A percentile compares a stretch with the other conserved stretches of the same genome.
These are phyloP conservation scores for Coemansia sp. DNA, from an alignment of 192 early-diverging fungal genomes.

Conservation along the genomic window DNA sequence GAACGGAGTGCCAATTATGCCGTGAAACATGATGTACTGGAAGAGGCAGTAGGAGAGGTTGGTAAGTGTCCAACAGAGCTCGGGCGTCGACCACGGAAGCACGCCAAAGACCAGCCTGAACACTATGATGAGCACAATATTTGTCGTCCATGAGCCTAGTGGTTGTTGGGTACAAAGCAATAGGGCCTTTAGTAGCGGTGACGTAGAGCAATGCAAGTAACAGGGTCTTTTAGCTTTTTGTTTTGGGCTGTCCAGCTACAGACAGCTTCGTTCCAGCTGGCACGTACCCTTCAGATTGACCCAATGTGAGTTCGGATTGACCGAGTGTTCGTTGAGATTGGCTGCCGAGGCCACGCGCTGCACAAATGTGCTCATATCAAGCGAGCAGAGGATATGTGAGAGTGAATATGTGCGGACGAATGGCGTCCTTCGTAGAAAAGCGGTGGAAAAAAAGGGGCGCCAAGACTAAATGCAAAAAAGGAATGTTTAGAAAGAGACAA, in stretches of 20 bases:
- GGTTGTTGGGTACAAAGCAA: background rate
- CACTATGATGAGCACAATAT: conserved; percentile 77
- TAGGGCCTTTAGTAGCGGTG: background rate
- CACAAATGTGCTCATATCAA: conserved; percentile 42
- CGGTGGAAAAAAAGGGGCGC: background rate
- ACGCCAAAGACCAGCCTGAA: conserved; percentile 76
- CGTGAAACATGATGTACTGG: conserved; percentile 98
- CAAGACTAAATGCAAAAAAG: background rate
- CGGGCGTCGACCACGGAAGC: conserved; percentile 87
- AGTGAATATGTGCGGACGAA: background rate
- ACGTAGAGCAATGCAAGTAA: background rate
- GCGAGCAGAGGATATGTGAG: conserved; percentile 3
- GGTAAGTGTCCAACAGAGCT: conserved; percentile 96
- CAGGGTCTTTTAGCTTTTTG: background rate
- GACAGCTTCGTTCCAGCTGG: background rate
- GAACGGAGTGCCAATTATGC: conserved; percentile 94
- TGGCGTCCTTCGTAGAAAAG: background rate
- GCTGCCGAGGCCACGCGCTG: conserved; percentile 51
- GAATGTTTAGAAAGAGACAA: background rate
- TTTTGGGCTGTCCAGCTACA: background rate
- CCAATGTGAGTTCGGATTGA: conserved; percentile 59
- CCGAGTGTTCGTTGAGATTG: conserved; percentile 52
- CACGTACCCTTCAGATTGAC: conserved; percentile 56
- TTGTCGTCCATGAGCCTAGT: conserved; percentile 89
- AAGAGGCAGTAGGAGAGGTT: conserved; percentile 89